These are phyloP conservation scores for Cyclotella sp. DNA, from an alignment of 108 stramenopile genomes.

Conservation along the genomic window DNA sequence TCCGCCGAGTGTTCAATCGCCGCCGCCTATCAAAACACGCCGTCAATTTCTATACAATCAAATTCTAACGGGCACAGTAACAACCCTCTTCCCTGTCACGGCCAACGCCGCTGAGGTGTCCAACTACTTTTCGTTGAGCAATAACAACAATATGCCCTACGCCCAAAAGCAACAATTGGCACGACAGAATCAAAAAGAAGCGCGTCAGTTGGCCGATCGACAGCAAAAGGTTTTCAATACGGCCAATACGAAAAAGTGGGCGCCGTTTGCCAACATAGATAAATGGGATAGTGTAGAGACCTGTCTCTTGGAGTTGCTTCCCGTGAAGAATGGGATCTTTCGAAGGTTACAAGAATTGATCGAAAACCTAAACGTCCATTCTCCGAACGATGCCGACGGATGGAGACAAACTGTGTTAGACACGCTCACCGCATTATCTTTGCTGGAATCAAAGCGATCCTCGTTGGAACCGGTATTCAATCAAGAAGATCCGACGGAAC, in stretches of 20 bases:
- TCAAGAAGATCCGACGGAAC: slow-evolving; percentile 73
- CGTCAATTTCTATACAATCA: slow-evolving; percentile 36
- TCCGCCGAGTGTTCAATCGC: not conserved
- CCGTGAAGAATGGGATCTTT: slow-evolving; percentile 78
- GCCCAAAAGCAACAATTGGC: slow-evolving; percentile 24
- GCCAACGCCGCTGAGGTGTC: slow-evolving; percentile 9
- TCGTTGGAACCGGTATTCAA: slow-evolving; percentile 81
- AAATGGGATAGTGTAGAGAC: slow-evolving; percentile 55
- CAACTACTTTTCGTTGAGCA: slow-evolving; percentile 47
- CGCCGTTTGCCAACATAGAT: slow-evolving; percentile 40
- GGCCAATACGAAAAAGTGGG: slow-evolving; percentile 37
- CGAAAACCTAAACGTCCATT: slow-evolving; percentile 38
- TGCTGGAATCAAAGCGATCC: slow-evolving; percentile 64
- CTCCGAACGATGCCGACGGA: slow-evolving; percentile 29
- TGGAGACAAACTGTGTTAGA: slow-evolving; percentile 53
- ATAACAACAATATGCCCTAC: slow-evolving; percentile 50
- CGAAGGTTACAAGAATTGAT: slow-evolving; percentile 64
- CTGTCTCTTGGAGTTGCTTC: slow-evolving; percentile 70
- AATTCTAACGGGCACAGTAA: slow-evolving; percentile 22
- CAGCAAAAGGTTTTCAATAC: slow-evolving; percentile 21
- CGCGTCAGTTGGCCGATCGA: slow-evolving; percentile 29
- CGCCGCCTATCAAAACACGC: slow-evolving; percentile 19
- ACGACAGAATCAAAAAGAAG: slow-evolving; percentile 30
- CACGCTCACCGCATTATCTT: slow-evolving; percentile 42
- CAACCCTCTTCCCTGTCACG: slow-evolving; percentile 17